Evolutionary conservation across 2,329 filamentous ascomycete genomes (phyloP), one percentile per base, ranked within the genome.

Genomic region (Talaromyces islandicus): DNA sequence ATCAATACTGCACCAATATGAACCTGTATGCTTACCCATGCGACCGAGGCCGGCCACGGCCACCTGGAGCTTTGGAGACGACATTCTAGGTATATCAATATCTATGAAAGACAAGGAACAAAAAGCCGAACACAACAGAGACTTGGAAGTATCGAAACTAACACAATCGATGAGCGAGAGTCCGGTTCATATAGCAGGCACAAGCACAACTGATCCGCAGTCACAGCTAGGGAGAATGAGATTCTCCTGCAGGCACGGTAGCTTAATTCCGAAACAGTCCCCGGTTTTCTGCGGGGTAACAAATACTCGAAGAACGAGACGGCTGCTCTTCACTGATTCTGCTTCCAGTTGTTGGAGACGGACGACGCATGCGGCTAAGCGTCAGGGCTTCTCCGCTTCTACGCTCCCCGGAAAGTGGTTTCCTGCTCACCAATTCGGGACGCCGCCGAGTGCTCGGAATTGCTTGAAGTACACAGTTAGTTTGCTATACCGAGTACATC

Each of bases 11-110:
- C 14, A 14, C 35, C 11, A n/a, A 11, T 17, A 48, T 10, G 14
- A 29, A 41, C 5, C 10, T 11, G n/a, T 17, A 48, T 48, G 41
- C 41, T 72, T 46, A 43, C 76, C 64, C 64, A 66, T 65, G 27
- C 60, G 60, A 19, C 60, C 60, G 1, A 62, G 30, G 24, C 60
- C 60, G n/a, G 57, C 60, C 14, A 52, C 50, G 12, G 57, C 60
- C 4, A 60, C 58, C 21, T 53, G 51, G 30, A 62, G 57, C 60
- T 62, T 62, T 25, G 41, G 24, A n/a, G 52, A 32, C 24, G 60
- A 25, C 60, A 61, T 61, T 24, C 25, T 55, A 25, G 25, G 17
- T n/a, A 30, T 21, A 3, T 0, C 11, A 19, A 29, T 29, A 17
- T 30, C 2, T 2, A 24, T 11, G 19, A 46, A 46, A 24, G 4